A percentile compares a stretch with the other conserved stretches of the same genome.
These are phyloP conservation scores for Ceratobasidium sp. DNA, from an alignment of 1,284 basidiomycete species.

Conservation along the genomic window DNA sequence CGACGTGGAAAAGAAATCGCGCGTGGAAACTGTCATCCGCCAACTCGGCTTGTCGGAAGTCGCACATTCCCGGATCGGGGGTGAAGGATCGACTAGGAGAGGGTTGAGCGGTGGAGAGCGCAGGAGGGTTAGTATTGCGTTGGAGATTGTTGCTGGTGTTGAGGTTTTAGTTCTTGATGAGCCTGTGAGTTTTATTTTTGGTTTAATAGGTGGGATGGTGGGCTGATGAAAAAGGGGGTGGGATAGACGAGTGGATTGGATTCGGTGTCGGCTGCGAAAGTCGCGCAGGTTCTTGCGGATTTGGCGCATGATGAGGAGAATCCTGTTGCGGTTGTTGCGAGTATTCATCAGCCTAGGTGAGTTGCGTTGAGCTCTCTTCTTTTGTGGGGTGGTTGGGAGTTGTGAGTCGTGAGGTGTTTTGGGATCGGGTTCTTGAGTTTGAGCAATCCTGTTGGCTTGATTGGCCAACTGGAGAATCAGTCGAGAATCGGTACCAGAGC, in stretches of 20 bases:
- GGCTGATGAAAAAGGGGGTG: constrained; percentile 16
- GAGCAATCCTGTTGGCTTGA: too few relatives aligned
- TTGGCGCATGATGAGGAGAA: constrained; percentile 77
- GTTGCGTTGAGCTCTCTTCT: too few relatives aligned
- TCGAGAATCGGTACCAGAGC: too few relatives aligned
- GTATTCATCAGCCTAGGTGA: constrained; percentile 87
- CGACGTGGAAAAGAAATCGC: constrained; percentile 72
- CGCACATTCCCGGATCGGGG: constrained; percentile 81
- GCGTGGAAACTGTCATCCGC: constrained; percentile 72
- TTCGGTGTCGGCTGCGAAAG: constrained; percentile 85
- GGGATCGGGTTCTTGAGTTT: too few relatives aligned
- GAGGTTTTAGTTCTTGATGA: constrained; percentile 65
- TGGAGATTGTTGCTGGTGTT: constrained; percentile 64
- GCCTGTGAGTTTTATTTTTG: constrained; percentile 60
- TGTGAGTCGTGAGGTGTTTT: too few relatives aligned
- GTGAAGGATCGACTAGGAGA: constrained; percentile 57
- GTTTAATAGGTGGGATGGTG: background rate
- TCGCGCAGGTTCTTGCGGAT: constrained; percentile 78
- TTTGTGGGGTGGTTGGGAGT: too few relatives aligned
- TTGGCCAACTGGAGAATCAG: too few relatives aligned
- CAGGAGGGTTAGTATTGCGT: constrained; percentile 71
- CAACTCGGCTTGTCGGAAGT: constrained; percentile 81
- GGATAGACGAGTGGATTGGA: constrained; percentile 70
- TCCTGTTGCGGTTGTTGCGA: constrained; percentile 85
- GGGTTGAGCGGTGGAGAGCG: constrained; percentile 73